These are phyloP conservation scores for Naegleria fowleri DNA, from an alignment of 208 protist genomes.

Conservation along the genomic window DNA sequence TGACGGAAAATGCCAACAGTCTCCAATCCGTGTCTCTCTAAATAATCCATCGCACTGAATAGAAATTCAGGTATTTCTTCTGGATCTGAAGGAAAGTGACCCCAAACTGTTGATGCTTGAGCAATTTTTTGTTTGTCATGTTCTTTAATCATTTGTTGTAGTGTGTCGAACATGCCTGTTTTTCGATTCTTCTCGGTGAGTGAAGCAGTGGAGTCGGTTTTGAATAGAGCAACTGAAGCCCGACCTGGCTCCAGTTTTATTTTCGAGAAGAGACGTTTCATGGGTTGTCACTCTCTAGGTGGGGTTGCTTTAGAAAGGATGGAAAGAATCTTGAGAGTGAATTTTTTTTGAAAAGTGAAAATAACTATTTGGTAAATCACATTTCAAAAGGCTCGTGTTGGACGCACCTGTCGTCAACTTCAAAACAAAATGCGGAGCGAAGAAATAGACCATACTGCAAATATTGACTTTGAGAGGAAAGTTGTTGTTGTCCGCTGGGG, in stretches of 20 bases:
- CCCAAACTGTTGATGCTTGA: neutral
- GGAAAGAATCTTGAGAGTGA: no score
- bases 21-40: neutral
- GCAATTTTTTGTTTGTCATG: neutral
- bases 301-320: no score
- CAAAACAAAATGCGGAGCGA: no score
- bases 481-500: no score
- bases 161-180: neutral
- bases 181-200: neutral
- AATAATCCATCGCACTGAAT: neutral
- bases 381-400: no score
- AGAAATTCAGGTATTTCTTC: neutral
- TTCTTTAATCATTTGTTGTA: conserved; percentile 1
- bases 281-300: neutral
- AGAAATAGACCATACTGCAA: no score
- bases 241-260: neutral
- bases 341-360: no score
- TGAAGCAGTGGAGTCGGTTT: neutral
- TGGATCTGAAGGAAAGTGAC: neutral
- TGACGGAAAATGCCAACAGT: neutral
- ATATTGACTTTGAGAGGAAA: no score
- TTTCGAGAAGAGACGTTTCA: neutral
- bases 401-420: no score
- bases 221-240: neutral
- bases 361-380: no score